phyloP scores from a whole-genome alignment of 129 eudicot species.

The Escallonia rubra region DNA sequence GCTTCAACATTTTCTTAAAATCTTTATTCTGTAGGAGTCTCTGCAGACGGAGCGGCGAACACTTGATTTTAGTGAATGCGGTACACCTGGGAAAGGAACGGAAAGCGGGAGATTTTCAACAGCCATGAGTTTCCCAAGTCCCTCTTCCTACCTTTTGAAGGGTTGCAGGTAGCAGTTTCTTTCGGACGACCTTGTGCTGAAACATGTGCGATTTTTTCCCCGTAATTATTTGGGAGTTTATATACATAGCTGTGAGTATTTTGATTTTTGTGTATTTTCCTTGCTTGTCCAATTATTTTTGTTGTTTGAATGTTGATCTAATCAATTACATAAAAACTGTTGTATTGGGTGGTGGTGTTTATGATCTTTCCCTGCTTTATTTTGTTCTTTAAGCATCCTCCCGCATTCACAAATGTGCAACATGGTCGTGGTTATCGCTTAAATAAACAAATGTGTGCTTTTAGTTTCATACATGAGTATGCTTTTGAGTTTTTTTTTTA shows the following conservation, averaged over 20 bases:
- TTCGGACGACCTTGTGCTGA: conserved; percentile 4
- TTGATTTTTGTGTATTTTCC: background rate
- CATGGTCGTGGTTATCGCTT: too few species aligned
- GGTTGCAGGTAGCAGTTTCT: conserved; percentile 50
- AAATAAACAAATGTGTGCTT: too few species aligned
- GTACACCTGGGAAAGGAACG: conserved; percentile 46
- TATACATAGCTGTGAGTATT: conserved; percentile 2
- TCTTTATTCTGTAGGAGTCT: background rate
- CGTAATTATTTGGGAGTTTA: background rate
- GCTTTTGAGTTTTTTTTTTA: too few species aligned
- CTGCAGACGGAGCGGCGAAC: conserved; percentile 76
- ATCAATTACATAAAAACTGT: background rate
- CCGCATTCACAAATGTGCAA: too few species aligned
- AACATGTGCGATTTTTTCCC: too few species aligned
- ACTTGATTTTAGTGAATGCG: conserved; percentile 90
- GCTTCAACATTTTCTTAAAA: too few species aligned
- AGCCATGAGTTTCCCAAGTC: conserved; percentile 42
- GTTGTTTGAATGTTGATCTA: background rate
- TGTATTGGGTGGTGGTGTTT: background rate
- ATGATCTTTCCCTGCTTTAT: too few species aligned
- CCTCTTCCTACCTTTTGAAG: conserved; percentile 68
- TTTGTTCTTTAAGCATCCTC: too few species aligned
- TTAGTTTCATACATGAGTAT: too few species aligned
- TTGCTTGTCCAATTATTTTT: background rate
- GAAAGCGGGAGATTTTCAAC: conserved; percentile 29